Conservation (phyloP, 2,329 filamentous ascomycete species). For the Pestalotiopsis sp. region DNA sequence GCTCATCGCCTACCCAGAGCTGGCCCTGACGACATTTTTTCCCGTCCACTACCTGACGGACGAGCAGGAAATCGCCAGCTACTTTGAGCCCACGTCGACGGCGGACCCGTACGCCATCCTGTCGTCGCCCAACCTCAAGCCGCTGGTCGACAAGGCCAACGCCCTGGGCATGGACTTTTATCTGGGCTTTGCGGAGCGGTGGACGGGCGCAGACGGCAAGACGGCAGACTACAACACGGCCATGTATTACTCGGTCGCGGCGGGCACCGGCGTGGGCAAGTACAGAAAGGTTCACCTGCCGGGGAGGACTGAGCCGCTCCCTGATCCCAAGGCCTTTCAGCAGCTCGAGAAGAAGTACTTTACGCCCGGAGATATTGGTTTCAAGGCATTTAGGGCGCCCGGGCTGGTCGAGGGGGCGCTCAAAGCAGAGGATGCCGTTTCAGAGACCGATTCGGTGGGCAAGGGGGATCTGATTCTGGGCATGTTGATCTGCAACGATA, state of each 20-base stretch:
- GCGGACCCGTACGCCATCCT: constrained; percentile 33
- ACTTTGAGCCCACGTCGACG: constrained; percentile 52
- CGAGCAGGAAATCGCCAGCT: constrained; percentile 44
- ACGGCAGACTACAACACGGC: constrained; percentile 49
- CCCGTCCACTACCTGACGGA: constrained; percentile 51
- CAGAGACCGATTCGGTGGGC: constrained; percentile 22
- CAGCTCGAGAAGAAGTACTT: constrained; percentile 61
- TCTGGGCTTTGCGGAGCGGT: constrained; percentile 54
- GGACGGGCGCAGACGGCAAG: constrained; percentile 38
- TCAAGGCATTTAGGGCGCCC: constrained; percentile 54
- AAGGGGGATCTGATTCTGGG: constrained; percentile 54
- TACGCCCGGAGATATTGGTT: constrained; percentile 52
- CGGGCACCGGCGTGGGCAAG: constrained; percentile 46
- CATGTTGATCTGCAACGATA: constrained; percentile 60
- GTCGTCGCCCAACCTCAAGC: constrained; percentile 44
- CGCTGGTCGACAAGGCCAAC: constrained; percentile 51
- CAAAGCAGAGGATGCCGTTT: constrained; percentile 33
- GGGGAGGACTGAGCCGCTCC: constrained; percentile 52
- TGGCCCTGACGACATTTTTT: constrained; percentile 60
- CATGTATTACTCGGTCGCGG: constrained; percentile 51
- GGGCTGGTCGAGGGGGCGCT: constrained; percentile 40
- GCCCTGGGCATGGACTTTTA: constrained; percentile 51
- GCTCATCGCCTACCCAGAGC: constrained; percentile 56
- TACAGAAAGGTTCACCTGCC: constrained; percentile 60
- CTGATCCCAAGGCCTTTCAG: constrained; percentile 48